Evolutionary conservation across 208 protist genomes (phyloP), one percentile per base, ranked within the genome.

Genomic region (Leishmania turanica): DNA sequence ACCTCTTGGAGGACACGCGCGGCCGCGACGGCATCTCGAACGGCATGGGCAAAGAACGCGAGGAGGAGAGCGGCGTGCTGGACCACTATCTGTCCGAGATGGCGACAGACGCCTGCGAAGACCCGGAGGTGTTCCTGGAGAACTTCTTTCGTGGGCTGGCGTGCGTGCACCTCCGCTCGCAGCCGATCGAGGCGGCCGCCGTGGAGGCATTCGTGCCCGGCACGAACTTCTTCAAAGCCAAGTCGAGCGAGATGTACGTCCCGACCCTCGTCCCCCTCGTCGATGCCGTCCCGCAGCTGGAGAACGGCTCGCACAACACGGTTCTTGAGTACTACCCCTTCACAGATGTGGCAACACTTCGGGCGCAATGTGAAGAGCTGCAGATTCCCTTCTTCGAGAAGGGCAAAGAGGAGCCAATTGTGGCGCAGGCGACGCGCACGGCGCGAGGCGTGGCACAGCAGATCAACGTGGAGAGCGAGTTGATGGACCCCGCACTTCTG

Each of bases 141-240:
- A 83, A 94, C 53, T 82, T 97, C 21, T 96, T 97, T 70, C 83
- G 89, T 53, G 88, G 88, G 54, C 87, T 97, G 45, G 90, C 92
- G 53, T 90, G 85, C 42, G 34, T 97, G 75, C 88, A 92, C 75
- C 77, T 92, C 21, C 92, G 94, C 77, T 86, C 91, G 6, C 91
- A 96, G 75, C 94, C 94, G 1, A 95, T 97, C 79, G 94, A 97
- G 79, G n/a, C 81, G 53, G 84, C 79, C 42, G 91, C 90, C 15
- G 88, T 97, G 47, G 79, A 79, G 64, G 54, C 75, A 49, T 96
- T 85, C 81, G 89, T 97, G 37, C 88, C 87, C 0, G 94, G 94
- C 13, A 95, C 92, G 7, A 92, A 96, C 77, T 97, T 97, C 80
- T 97, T 96, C 79, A 97, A 97, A 73, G 89, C 90, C 2, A 94